Evolutionary conservation across 768 basidiomycete species (phyloP).

Genomic region (Tylopilus subfusipes): DNA sequence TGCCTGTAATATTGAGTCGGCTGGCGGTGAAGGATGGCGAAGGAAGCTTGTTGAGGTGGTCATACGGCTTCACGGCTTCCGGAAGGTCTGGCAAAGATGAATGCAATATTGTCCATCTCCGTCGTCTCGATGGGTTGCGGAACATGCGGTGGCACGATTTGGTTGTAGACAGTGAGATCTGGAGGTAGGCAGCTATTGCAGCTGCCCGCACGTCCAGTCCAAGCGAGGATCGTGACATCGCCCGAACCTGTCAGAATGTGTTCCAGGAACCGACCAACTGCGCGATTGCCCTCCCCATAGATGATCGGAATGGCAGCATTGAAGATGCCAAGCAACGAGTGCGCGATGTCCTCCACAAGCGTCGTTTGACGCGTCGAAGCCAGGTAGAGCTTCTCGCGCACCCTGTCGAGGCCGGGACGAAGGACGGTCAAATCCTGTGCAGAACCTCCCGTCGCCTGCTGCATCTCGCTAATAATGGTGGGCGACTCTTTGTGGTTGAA

Average conservation of each 20-base stretch:
- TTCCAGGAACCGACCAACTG: slow-evolving; percentile 14
- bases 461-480: slow-evolving; percentile 9
- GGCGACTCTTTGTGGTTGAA: too few species aligned
- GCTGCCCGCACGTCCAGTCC: slow-evolving; percentile 8
- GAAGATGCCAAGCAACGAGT: slow-evolving; percentile 17
- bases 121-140: background rate
- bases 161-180: background rate
- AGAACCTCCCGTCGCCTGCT: background rate
- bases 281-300: slow-evolving; percentile 8
- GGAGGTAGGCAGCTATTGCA: slow-evolving; percentile 9
- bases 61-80: background rate
- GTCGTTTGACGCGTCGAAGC: slow-evolving; percentile 11
- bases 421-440: background rate
- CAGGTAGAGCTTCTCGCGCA: slow-evolving; percentile 18
- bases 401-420: slow-evolving; percentile 7
- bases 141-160: background rate
- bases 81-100: slow-evolving; percentile 24
- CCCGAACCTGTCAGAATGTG: slow-evolving; percentile 11
- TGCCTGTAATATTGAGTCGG: slow-evolving; percentile 1
- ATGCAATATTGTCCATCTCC: background rate
- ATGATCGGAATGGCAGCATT: background rate
- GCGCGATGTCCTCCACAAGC: slow-evolving; percentile 2
- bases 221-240: slow-evolving; percentile 11
- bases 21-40: background rate
- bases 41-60: background rate